phyloP scores from a whole-genome alignment of 2,329 filamentous ascomycete species.

The Alternaria triticimaculans region DNA sequence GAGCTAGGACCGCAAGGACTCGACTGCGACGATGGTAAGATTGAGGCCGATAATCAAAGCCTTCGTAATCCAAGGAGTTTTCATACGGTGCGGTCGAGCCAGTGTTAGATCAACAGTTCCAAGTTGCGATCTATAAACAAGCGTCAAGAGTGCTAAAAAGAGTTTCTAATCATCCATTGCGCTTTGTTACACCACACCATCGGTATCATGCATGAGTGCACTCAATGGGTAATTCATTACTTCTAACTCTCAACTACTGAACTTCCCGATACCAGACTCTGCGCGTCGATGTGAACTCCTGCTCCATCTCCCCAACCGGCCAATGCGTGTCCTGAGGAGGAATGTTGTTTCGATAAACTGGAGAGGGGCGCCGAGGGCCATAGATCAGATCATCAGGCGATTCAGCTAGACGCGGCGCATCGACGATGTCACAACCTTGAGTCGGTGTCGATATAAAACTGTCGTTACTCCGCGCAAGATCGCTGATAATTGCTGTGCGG shows the following conservation, averaged over 20 bases:
- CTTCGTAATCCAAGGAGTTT: too few relatives aligned
- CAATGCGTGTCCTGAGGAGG: background rate
- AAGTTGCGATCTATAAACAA: background rate
- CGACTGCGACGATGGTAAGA: background rate
- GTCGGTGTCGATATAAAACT: background rate
- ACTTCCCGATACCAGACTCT: background rate
- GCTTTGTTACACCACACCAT: background rate
- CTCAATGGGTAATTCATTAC: background rate
- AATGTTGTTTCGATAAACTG: background rate
- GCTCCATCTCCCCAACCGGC: background rate
- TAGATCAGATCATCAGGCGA: too few relatives aligned
- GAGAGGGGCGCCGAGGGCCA: background rate
- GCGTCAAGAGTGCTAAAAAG: background rate
- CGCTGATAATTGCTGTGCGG: background rate
- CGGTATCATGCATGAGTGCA: background rate
- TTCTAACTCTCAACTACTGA: background rate
- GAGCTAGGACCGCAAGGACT: background rate
- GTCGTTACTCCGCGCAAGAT: background rate
- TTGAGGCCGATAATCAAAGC: background rate
- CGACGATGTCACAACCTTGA: background rate
- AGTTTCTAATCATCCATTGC: accelerated
- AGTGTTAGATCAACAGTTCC: background rate
- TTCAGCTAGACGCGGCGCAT: background rate
- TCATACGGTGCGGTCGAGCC: background rate
- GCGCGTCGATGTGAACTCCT: background rate